A percentile compares a stretch with the other conserved stretches of the same genome.
Conservation (phyloP, 495 filamentous ascomycete species). For the Aspergillus bertholletiae region DNA sequence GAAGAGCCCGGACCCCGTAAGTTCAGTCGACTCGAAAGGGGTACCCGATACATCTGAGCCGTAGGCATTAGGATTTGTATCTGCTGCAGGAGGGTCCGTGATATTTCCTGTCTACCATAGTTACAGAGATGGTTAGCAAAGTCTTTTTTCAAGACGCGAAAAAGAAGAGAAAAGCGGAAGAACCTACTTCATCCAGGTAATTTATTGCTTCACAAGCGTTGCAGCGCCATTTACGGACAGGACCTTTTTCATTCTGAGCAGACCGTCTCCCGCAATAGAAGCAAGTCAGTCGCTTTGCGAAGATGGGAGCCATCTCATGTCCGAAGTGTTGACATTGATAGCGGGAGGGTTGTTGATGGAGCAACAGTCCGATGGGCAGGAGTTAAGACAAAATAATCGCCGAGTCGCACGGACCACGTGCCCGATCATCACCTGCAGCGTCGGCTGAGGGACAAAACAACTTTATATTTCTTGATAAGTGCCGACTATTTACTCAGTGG, state of each 20-base stretch:
- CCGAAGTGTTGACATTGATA: slow-evolving; percentile 11
- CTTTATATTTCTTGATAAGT: not conserved
- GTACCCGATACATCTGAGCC: slow-evolving; percentile 25
- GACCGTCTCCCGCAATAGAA: slow-evolving; percentile 73
- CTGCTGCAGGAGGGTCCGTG: slow-evolving; percentile 73
- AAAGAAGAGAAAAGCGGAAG: slow-evolving; percentile 13
- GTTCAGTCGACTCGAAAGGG: slow-evolving; percentile 30
- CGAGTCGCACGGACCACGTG: slow-evolving; percentile 33
- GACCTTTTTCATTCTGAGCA: slow-evolving; percentile 46
- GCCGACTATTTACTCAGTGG: not conserved
- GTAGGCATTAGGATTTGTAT: slow-evolving; percentile 29
- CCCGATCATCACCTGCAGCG: not conserved
- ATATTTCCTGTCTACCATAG: slow-evolving; percentile 69
- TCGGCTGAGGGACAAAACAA: not conserved
- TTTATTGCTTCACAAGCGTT: slow-evolving; percentile 75
- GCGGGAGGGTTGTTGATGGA: slow-evolving; percentile 7
- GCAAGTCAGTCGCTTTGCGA: slow-evolving; percentile 57
- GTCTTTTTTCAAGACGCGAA: not conserved
- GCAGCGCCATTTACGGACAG: slow-evolving; percentile 63
- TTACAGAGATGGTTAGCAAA: not conserved
- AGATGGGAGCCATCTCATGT: slow-evolving; percentile 45
- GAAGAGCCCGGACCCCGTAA: slow-evolving; percentile 56
- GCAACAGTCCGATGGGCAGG: slow-evolving; percentile 9
- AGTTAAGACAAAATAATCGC: slow-evolving; percentile 33
- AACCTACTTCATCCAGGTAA: slow-evolving; percentile 65